A percentile compares a stretch with the other conserved stretches of the same genome.
These are phyloP conservation scores for Rhododendron williamsianum DNA, from an alignment of 148 eudicot species.

Conservation along the genomic window DNA sequence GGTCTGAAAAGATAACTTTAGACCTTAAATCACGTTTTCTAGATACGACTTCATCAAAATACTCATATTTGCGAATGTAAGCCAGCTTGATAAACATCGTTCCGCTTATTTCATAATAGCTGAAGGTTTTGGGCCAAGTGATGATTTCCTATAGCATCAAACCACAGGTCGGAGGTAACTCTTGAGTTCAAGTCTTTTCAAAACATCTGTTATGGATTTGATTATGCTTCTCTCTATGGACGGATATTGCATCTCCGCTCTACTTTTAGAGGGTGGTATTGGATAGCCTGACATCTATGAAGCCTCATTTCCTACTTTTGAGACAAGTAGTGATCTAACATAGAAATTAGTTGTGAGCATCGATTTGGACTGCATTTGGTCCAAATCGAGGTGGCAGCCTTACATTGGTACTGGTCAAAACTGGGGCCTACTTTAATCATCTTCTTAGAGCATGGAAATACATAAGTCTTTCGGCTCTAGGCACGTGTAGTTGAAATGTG, in stretches of 20 bases:
- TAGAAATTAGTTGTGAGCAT: neutral
- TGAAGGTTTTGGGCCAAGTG: neutral
- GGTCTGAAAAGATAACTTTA: neutral
- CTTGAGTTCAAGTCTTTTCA: neutral
- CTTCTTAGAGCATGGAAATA: neutral
- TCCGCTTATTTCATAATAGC: neutral
- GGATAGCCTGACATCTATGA: neutral
- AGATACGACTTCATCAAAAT: neutral
- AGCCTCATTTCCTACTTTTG: neutral
- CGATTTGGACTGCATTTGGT: neutral
- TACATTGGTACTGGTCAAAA: neutral
- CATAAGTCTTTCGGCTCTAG: neutral
- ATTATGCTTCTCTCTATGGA: neutral
- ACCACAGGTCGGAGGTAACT: neutral
- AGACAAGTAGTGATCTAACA: neutral
- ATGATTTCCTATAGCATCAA: neutral
- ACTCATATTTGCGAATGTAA: neutral
- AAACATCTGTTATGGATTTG: neutral
- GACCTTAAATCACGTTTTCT: neutral
- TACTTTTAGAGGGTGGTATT: neutral
- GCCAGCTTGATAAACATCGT: neutral
- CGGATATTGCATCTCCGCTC: neutral
- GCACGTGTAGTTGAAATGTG: neutral
- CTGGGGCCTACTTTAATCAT: neutral
- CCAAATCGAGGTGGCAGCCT: neutral